A percentile compares a stretch with the other conserved stretches of the same genome.
These are phyloP conservation scores for Arthrobotrys pseudoclavata DNA, from an alignment of 2,329 filamentous ascomycete genomes.

Conservation along the genomic window DNA sequence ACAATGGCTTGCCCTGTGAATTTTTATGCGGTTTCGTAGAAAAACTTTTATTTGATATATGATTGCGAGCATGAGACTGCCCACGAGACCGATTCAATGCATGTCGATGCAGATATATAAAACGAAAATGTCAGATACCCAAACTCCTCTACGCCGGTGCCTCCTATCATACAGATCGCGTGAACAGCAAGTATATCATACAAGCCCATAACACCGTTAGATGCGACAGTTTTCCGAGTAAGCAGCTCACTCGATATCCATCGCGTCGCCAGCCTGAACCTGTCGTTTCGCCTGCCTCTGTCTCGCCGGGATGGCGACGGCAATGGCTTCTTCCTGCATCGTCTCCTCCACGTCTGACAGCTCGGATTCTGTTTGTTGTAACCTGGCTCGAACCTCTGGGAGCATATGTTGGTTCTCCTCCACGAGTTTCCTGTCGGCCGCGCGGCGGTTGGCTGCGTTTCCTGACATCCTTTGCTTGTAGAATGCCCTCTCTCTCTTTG, in stretches of 20 bases:
- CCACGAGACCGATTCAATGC: slow-evolving; percentile 23
- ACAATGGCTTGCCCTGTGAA: neutral
- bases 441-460: slow-evolving; percentile 85
- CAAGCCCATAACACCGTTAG: slow-evolving; percentile 16
- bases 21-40: too few species aligned
- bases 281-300: slow-evolving; percentile 29
- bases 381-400: slow-evolving; percentile 67
- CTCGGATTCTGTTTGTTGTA: slow-evolving; percentile 32
- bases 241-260: slow-evolving; percentile 45
- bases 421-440: slow-evolving; percentile 86
- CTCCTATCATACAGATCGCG: slow-evolving; percentile 41
- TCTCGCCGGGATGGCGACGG: slow-evolving; percentile 44
- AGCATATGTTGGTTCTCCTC: slow-evolving; percentile 93
- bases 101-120: slow-evolving; percentile 6
- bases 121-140: slow-evolving; percentile 22
- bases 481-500: slow-evolving; percentile 87
- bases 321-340: slow-evolving; percentile 36
- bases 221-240: slow-evolving; percentile 3
- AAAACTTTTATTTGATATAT: slow-evolving; percentile 10
- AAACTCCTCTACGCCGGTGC: slow-evolving; percentile 45
- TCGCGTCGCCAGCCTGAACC: slow-evolving; percentile 33
- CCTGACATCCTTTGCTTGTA: slow-evolving; percentile 94
- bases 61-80: neutral
- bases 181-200: slow-evolving; percentile 29
- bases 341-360: slow-evolving; percentile 16